These are phyloP conservation scores for Dactylorhiza incarnata DNA, from an alignment of 106 monocot species.

Conservation along the genomic window DNA sequence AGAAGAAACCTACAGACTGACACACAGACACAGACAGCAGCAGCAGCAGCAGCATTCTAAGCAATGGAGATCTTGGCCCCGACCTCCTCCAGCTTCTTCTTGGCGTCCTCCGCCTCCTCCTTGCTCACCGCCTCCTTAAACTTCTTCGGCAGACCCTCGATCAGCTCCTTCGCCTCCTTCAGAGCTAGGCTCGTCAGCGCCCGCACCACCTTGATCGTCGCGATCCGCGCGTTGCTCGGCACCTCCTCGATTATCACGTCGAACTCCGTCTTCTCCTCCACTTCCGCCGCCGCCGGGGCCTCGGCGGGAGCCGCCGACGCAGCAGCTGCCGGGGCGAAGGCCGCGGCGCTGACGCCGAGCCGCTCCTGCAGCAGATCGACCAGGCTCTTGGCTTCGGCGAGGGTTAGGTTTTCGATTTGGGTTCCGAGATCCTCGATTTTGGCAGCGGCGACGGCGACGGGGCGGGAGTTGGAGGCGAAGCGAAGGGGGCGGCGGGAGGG, in stretches of 20 bases:
- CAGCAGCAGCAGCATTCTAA: slow-evolving; percentile 1
- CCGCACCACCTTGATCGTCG: slow-evolving; percentile 83
- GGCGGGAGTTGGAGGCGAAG: slow-evolving; percentile 1
- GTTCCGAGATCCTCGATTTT: slow-evolving; percentile 44
- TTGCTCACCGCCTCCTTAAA: slow-evolving; percentile 81
- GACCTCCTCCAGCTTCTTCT: slow-evolving; percentile 93
- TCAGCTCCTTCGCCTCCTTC: slow-evolving; percentile 96
- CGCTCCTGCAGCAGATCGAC: slow-evolving; percentile 54
- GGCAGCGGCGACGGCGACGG: slow-evolving; percentile 25
- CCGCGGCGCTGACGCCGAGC: slow-evolving; percentile 51
- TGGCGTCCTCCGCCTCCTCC: slow-evolving; percentile 81
- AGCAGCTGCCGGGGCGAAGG: slow-evolving; percentile 42
- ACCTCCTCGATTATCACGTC: slow-evolving; percentile 90
- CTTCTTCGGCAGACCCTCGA: slow-evolving; percentile 95
- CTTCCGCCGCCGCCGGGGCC: slow-evolving; percentile 30
- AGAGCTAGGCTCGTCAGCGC: slow-evolving; percentile 72
- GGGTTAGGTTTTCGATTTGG: slow-evolving; percentile 37
- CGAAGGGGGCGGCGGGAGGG: slow-evolving; percentile 7
- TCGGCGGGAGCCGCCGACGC: slow-evolving; percentile 30
- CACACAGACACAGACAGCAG: too few species aligned
- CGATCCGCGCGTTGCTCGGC: slow-evolving; percentile 70
- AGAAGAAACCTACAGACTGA: background rate
- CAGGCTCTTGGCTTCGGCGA: slow-evolving; percentile 49
- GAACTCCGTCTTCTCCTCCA: slow-evolving; percentile 94
- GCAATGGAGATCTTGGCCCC: slow-evolving; percentile 76